These are phyloP conservation scores for Zygosaccharomyces gambellarensis DNA, from an alignment of 805 yeast species.

Conservation along the genomic window DNA sequence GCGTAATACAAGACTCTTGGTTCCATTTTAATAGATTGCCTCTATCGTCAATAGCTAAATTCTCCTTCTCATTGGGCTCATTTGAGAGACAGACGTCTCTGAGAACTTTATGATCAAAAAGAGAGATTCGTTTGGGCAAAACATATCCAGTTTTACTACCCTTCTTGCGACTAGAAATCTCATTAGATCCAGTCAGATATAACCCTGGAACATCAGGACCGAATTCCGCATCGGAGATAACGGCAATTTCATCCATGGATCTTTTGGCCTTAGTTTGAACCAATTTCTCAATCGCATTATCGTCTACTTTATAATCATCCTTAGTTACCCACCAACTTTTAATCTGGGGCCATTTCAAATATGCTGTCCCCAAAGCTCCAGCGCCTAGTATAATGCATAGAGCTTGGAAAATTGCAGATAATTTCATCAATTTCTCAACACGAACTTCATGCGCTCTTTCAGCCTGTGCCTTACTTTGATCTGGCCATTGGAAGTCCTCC, in stretches of 20 bases:
- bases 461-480: constrained; percentile 15
- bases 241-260: constrained; percentile 25
- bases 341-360: constrained; percentile 35
- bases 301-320: constrained; percentile 19
- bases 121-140: constrained; percentile 55
- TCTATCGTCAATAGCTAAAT: constrained; percentile 54
- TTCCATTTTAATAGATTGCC: constrained; percentile 77
- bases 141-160: constrained; percentile 30
- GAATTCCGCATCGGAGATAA: constrained; percentile 32
- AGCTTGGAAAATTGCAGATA: constrained; percentile 45
- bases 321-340: constrained; percentile 31
- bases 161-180: constrained; percentile 24
- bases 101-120: constrained; percentile 58
- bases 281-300: constrained; percentile 21
- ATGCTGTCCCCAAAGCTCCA: constrained; percentile 35
- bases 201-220: constrained; percentile 49
- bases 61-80: constrained; percentile 37
- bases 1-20: constrained; percentile 28
- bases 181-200: constrained; percentile 57
- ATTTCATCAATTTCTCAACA: constrained; percentile 40
- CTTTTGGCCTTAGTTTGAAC: constrained; percentile 19
- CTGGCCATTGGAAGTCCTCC: constrained; percentile 22
- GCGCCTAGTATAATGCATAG: constrained; percentile 37
- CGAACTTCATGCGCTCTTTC: constrained; percentile 25
- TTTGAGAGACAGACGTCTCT: constrained; percentile 50